Evolutionary conservation across 768 basidiomycete genomes (phyloP).

Genomic region (Suillus subluteus): DNA sequence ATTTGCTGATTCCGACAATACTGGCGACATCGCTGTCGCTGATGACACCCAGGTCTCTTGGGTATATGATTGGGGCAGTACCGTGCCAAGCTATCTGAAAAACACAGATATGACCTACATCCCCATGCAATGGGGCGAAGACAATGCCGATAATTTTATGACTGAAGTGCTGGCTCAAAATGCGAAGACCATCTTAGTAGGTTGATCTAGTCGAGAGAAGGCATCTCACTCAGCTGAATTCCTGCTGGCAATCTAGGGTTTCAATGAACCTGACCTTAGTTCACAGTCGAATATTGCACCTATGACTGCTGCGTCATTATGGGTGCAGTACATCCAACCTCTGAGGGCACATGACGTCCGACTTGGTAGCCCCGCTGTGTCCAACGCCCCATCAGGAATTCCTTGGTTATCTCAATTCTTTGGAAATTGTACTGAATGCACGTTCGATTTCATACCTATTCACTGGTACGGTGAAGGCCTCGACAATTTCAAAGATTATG

Average conservation of each 20-base stretch:
- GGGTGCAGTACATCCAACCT: slow-evolving; percentile 42
- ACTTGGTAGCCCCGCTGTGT: slow-evolving; percentile 41
- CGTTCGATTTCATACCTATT: slow-evolving; percentile 52
- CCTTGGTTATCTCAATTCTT: slow-evolving; percentile 40
- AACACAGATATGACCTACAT: slow-evolving; percentile 46
- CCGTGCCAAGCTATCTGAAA: slow-evolving; percentile 46
- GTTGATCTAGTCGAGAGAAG: background rate
- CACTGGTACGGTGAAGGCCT: slow-evolving; percentile 47
- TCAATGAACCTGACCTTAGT: slow-evolving; percentile 42
- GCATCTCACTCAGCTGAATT: background rate
- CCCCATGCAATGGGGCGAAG: slow-evolving; percentile 58
- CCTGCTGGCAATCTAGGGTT: slow-evolving; percentile 25
- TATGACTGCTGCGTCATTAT: slow-evolving; percentile 43
- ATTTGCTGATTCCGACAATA: slow-evolving; percentile 13
- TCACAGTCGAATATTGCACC: slow-evolving; percentile 51
- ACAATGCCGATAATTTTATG: slow-evolving; percentile 41
- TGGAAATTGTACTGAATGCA: slow-evolving; percentile 43
- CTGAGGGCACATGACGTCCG: slow-evolving; percentile 33
- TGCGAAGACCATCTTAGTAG: slow-evolving; percentile 15
- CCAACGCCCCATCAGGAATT: slow-evolving; percentile 34
- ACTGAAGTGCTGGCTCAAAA: slow-evolving; percentile 37
- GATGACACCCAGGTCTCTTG: slow-evolving; percentile 15
- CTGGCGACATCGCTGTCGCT: slow-evolving; percentile 14
- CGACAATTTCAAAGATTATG: slow-evolving; percentile 38
- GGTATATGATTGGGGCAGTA: slow-evolving; percentile 32